Conservation (phyloP, 2,329 filamentous ascomycete genomes). For the Diaporthe aspalathi region DNA sequence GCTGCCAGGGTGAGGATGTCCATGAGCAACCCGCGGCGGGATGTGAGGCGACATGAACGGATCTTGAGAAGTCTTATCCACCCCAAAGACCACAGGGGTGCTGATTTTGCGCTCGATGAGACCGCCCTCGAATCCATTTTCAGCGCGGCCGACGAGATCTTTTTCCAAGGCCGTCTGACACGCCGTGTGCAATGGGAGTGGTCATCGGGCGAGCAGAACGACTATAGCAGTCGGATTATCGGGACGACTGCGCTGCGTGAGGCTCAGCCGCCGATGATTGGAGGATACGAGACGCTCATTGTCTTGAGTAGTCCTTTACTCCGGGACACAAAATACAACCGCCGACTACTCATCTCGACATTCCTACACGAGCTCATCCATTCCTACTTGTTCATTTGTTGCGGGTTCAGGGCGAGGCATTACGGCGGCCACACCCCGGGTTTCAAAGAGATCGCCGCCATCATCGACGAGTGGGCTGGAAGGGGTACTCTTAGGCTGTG, state of each 20-base stretch:
- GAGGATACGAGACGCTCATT: slow-evolving; percentile 72
- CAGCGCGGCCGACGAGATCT: slow-evolving; percentile 70
- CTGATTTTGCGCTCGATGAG: slow-evolving; percentile 67
- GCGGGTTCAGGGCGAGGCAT: slow-evolving; percentile 66
- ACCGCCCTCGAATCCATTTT: slow-evolving; percentile 69
- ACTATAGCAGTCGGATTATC: slow-evolving; percentile 66
- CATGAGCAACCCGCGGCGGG: slow-evolving; percentile 57
- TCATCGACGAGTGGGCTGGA: slow-evolving; percentile 73
- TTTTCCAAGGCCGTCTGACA: slow-evolving; percentile 67
- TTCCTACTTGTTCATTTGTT: slow-evolving; percentile 73
- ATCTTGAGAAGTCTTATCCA: slow-evolving; percentile 69
- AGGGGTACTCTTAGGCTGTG: slow-evolving; percentile 64
- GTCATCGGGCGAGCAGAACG: slow-evolving; percentile 59
- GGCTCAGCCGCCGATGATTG: slow-evolving; percentile 48
- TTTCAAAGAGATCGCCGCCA: slow-evolving; percentile 67
- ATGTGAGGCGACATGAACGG: slow-evolving; percentile 64
- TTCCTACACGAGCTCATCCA: slow-evolving; percentile 76
- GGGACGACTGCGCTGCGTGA: slow-evolving; percentile 71
- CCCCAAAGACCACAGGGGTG: slow-evolving; percentile 54
- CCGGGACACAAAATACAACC: slow-evolving; percentile 65
- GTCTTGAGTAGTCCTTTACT: slow-evolving; percentile 70
- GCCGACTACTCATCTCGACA: slow-evolving; percentile 71
- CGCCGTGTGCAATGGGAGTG: slow-evolving; percentile 73
- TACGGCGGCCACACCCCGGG: slow-evolving; percentile 71
- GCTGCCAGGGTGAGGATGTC: slow-evolving; percentile 62